These are phyloP conservation scores for Brassica balearica DNA, from an alignment of 441 rosid species.

Conservation along the genomic window DNA sequence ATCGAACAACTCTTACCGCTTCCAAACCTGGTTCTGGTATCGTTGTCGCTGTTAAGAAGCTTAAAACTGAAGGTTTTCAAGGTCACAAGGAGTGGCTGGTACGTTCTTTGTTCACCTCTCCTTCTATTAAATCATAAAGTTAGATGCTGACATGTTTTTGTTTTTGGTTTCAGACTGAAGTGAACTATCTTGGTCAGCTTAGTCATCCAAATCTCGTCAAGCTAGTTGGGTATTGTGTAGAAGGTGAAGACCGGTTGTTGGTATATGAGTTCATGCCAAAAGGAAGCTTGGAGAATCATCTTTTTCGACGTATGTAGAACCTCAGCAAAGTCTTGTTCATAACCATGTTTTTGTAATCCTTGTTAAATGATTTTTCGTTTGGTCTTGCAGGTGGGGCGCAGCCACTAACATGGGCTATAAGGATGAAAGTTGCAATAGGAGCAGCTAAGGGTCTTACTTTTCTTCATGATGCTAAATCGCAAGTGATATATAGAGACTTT, in stretches of 20 bases:
- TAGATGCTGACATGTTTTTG: no score
- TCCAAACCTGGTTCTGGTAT: constrained; percentile 64
- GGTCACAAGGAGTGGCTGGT: neutral
- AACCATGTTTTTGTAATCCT: no score
- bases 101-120: neutral
- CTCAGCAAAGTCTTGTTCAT: no score
- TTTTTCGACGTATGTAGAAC: no score
- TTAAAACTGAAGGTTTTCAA: neutral
- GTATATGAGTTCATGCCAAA: neutral
- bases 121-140: neutral
- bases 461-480: neutral
- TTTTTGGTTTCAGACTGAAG: neutral
- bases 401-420: constrained; percentile 4
- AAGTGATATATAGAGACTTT: constrained; percentile 10
- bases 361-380: neutral
- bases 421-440: constrained; percentile 3
- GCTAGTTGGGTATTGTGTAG: neutral
- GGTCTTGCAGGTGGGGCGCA: constrained; percentile 2
- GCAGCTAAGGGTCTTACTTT: neutral
- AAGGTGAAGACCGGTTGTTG: constrained; percentile 1
- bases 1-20: constrained; percentile 52
- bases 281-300: neutral
- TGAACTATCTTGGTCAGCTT: constrained; percentile 3
- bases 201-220: constrained; percentile 3
- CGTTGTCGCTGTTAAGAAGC: constrained; percentile 51